These are phyloP conservation scores for Apiotrichum siamense DNA, from an alignment of 1,284 basidiomycete species.

Conservation along the genomic window DNA sequence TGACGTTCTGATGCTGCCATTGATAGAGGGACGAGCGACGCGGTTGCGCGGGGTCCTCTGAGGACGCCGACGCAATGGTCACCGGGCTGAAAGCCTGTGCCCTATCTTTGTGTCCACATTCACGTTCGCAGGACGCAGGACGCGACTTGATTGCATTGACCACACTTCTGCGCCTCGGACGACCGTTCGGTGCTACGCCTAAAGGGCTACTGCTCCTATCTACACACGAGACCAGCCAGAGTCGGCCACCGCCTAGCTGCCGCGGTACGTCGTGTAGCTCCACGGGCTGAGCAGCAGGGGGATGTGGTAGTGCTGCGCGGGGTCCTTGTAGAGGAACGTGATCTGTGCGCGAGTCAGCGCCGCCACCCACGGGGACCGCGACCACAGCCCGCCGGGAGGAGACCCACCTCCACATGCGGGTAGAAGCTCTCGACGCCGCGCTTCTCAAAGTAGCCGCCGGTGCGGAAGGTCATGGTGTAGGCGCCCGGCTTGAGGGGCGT, in stretches of 20 bases:
- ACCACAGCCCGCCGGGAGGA: constrained; percentile 3
- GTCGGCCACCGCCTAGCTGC: constrained; percentile 53
- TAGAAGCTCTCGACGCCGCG: constrained; percentile 67
- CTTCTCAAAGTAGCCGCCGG: constrained; percentile 69
- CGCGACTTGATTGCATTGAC: no score
- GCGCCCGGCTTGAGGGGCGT: constrained; percentile 53
- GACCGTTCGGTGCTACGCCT: no score
- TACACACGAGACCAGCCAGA: no score
- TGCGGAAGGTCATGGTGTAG: constrained; percentile 81
- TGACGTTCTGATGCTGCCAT: no score
- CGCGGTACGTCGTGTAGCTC: constrained; percentile 86
- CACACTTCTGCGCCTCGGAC: no score
- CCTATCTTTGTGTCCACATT: no score
- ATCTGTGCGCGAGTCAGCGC: constrained; percentile 53
- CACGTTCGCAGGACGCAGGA: no score
- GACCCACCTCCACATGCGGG: constrained; percentile 54
- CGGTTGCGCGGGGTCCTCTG: no score
- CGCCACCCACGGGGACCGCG: background rate
- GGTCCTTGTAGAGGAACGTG: constrained; percentile 62
- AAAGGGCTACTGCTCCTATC: no score
- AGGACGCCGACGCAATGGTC: no score
- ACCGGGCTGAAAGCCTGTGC: no score
- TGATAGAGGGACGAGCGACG: no score
- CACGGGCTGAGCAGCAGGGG: constrained; percentile 86
- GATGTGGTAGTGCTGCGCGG: constrained; percentile 79